Percentiles rank a stretch among this genome's conserved stretches.
These are phyloP conservation scores for Boletus sp. DNA, from an alignment of 768 basidiomycete genomes.

Conservation along the genomic window DNA sequence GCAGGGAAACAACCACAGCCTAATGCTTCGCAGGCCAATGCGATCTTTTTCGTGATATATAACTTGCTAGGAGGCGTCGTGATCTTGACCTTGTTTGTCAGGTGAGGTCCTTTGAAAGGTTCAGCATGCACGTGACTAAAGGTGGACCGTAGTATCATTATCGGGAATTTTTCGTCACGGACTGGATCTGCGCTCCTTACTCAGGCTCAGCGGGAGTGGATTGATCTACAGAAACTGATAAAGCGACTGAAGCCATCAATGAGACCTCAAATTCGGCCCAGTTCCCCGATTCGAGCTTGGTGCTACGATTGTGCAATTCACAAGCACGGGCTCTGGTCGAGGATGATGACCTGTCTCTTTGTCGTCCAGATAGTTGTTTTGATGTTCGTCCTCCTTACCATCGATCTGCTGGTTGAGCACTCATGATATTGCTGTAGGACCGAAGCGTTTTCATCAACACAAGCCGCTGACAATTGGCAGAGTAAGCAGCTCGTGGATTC, in stretches of 20 bases:
- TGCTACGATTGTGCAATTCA: conserved; percentile 88
- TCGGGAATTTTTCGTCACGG: conserved; percentile 84
- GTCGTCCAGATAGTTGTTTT: conserved; percentile 77
- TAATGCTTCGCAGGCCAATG: conserved; percentile 77
- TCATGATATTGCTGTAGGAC: conserved; percentile 50
- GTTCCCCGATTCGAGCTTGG: conserved; percentile 62
- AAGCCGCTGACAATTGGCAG: conserved; percentile 50
- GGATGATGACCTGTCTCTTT: conserved; percentile 75
- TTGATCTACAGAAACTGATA: conserved; percentile 86
- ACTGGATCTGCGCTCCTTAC: conserved; percentile 88
- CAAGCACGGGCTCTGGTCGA: conserved; percentile 93
- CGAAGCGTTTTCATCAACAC: conserved; percentile 63
- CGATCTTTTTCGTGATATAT: conserved; percentile 88
- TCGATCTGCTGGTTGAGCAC: not conserved
- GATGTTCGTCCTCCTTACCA: conserved; percentile 52
- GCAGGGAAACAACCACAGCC: conserved; percentile 61
- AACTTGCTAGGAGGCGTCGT: conserved; percentile 89
- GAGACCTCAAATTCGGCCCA: conserved; percentile 63
- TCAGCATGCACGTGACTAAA: conserved; percentile 4
- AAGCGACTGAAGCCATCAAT: conserved; percentile 83
- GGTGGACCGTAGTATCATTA: conserved; percentile 71
- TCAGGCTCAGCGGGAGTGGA: conserved; percentile 87
- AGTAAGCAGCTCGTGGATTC: conserved; percentile 41
- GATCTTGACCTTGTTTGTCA: conserved; percentile 86
- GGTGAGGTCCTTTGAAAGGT: conserved; percentile 41